phyloP scores from a whole-genome alignment of 1,139 yeast species.

The Candida anutae region DNA sequence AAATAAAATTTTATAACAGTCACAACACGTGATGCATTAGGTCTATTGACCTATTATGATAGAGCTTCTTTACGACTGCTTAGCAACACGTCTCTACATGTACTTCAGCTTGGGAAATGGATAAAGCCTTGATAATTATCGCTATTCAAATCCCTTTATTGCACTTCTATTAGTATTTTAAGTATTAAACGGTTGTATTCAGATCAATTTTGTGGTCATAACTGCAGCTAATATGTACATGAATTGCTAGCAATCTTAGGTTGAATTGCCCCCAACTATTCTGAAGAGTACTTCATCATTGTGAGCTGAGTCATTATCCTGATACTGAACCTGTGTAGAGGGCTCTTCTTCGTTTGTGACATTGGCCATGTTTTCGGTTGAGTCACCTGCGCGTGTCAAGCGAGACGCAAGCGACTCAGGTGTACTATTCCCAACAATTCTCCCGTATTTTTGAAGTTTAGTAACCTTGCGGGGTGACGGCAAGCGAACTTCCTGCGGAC shows the following conservation, averaged over 20 bases:
- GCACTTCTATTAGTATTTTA: not conserved
- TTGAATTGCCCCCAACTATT: constrained; percentile 18
- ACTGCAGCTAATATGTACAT: not conserved
- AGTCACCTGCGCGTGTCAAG: constrained; percentile 6
- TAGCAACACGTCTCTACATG: too few species aligned
- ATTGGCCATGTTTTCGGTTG: constrained; percentile 9
- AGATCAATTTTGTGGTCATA: not conserved
- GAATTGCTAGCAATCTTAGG: too few species aligned
- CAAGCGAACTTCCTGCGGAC: constrained; percentile 13
- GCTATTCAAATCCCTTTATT: too few species aligned
- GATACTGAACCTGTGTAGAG: constrained; percentile 24
- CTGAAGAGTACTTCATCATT: constrained; percentile 19
- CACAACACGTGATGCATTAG: too few species aligned
- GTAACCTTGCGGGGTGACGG: constrained; percentile 35
- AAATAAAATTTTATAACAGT: too few species aligned
- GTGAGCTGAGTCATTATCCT: constrained; percentile 20
- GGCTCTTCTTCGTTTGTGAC: constrained; percentile 16
- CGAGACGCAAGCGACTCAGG: constrained; percentile 10
- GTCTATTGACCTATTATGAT: too few species aligned
- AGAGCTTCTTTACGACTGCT: too few species aligned
- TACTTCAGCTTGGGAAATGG: too few species aligned
- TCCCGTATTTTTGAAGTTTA: constrained; percentile 25
- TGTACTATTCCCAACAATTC: constrained; percentile 16
- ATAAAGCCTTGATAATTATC: too few species aligned
- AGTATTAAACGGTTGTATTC: not conserved